A percentile compares a stretch with the other conserved stretches of the same genome.
These are phyloP conservation scores for Jatropha podagrica DNA, from an alignment of 441 rosid species.

Conservation along the genomic window DNA sequence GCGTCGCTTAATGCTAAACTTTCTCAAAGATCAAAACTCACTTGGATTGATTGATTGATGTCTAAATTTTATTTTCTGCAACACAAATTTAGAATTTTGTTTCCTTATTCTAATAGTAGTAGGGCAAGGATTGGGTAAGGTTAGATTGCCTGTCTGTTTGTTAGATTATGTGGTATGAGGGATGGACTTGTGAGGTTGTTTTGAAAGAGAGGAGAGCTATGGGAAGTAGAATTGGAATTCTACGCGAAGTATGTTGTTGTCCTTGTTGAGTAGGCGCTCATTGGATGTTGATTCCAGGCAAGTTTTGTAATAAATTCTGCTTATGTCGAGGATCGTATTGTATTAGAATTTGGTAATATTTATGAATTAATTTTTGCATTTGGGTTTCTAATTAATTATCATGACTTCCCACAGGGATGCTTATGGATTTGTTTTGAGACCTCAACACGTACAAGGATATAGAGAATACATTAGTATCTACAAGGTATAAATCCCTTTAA, in stretches of 20 bases:
- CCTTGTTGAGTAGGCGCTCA: slow-evolving; percentile 92
- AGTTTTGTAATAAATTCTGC: background rate
- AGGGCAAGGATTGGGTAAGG: background rate
- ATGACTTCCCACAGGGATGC: slow-evolving; percentile 66
- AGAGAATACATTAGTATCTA: slow-evolving; percentile 83
- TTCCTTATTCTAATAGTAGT: background rate
- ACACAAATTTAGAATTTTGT: background rate
- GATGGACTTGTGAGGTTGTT: slow-evolving; percentile 28
- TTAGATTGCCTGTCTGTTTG: background rate
- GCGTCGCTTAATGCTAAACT: slow-evolving; percentile 28
- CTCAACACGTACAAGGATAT: slow-evolving; percentile 91
- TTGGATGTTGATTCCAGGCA: slow-evolving; percentile 96
- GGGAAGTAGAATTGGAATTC: slow-evolving; percentile 53
- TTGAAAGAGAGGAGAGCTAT: slow-evolving; percentile 46
- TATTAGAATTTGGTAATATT: background rate
- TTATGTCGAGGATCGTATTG: slow-evolving; percentile 1
- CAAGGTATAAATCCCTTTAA: slow-evolving; percentile 49
- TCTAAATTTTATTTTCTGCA: background rate
- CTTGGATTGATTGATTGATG: background rate
- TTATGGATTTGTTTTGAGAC: slow-evolving; percentile 96
- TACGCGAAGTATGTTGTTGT: slow-evolving; percentile 85
- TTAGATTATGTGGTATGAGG: slow-evolving; percentile 19
- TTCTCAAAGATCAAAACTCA: slow-evolving; percentile 20
- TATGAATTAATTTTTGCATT: background rate
- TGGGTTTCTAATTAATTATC: slow-evolving; percentile 1